Evolutionary conservation across 2,329 filamentous ascomycete genomes (phyloP), one percentile per base, ranked within the genome.

Genomic region (Karstenula rhodostoma): DNA sequence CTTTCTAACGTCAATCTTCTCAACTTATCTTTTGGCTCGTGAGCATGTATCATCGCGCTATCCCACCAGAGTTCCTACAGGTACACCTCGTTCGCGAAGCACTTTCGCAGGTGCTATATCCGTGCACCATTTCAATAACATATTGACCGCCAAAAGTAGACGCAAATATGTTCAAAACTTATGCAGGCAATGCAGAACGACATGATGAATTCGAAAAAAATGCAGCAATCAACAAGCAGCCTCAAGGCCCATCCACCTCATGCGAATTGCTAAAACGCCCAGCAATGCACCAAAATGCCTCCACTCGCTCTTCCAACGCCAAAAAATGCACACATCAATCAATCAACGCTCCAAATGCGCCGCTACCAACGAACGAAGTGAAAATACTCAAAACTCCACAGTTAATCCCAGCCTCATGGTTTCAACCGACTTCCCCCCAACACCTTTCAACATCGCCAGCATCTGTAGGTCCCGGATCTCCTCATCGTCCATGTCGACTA

Each of bases 361-460:
- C 32, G 17, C 19, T 19, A 17, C 42, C 19, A 44, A 40, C 17
- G 17, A 2, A 23, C 19, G 29, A 35, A 40, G 27, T 37, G 13
- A 13, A 32, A 23, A 27, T 54, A 55, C 60, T 66, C 59, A 75
- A 55, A 76, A 73, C 42, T 69, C 68, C 46, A 68, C 44, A 12
- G 42, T 67, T 57, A 81, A 58, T 0, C 81, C 82, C 55, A 75
- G 62, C 40, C 82, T 69, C 82, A 84, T 84, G 32, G 80, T 81
- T 69, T 84, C 82, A 27, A 84, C 81, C n/a, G 80, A 81, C 68
- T 81, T 83, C 4, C 76, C 72, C 0, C 82, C 82, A 0, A 84
- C 82, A 4, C 82, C 82, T 63, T 80, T 83, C 57, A 84, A 59
- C 67, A 78, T 75, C 0, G 80, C 81, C 56, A 84, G 65, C 56